Percentiles rank a stretch among this genome's conserved stretches.
phyloP scores from a whole-genome alignment of 148 eudicot genomes.

The Silene uniflora region DNA sequence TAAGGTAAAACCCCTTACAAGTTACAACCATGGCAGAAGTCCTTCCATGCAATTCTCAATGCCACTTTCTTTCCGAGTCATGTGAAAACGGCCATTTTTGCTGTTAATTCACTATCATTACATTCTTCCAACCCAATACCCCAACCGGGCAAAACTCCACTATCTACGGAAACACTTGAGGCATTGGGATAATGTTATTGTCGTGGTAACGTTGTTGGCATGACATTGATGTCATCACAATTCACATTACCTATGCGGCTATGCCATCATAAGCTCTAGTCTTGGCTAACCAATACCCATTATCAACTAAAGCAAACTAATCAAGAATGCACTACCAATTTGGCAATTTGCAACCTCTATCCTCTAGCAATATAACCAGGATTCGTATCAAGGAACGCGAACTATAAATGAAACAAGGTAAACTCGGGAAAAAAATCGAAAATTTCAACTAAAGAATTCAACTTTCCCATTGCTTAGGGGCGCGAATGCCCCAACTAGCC shows the following conservation, averaged over 20 bases:
- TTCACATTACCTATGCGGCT: background rate
- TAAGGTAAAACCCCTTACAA: too few relatives aligned
- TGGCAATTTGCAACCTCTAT: background rate
- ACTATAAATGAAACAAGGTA: too few relatives aligned
- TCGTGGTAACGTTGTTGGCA: background rate
- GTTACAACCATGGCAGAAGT: too few relatives aligned
- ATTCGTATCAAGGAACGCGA: too few relatives aligned
- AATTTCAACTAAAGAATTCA: too few relatives aligned
- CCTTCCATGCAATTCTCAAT: background rate
- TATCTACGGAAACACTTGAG: background rate
- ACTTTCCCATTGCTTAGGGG: too few relatives aligned
- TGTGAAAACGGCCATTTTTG: background rate
- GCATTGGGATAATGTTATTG: background rate
- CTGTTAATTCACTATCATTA: background rate
- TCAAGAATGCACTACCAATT: background rate
- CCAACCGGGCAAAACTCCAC: background rate
- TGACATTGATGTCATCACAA: background rate
- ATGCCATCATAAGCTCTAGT: background rate
- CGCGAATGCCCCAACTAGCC: too few relatives aligned
- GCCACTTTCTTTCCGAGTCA: background rate
- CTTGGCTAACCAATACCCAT: conserved; percentile 1
- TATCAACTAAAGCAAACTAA: background rate
- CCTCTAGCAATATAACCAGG: background rate
- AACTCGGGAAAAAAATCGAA: too few relatives aligned
- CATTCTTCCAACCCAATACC: background rate